These are phyloP conservation scores for Sporothrix variecibatus DNA, from an alignment of 2,329 filamentous ascomycete genomes.

Conservation along the genomic window DNA sequence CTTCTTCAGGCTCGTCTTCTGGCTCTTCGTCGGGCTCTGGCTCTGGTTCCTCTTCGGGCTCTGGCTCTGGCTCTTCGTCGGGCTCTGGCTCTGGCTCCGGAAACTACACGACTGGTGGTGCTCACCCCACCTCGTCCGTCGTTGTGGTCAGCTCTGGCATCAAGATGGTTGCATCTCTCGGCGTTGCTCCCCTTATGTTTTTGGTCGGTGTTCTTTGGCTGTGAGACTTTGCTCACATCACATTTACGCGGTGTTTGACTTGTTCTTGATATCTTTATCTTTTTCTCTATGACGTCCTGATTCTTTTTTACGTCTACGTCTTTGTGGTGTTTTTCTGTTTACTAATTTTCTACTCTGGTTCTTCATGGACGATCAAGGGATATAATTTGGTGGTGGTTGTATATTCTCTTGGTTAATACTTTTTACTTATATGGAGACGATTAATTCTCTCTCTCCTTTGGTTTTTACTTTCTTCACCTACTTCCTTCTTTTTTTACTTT, in stretches of 20 bases:
- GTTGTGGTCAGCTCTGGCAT: conserved; percentile 27
- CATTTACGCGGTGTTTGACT: not conserved
- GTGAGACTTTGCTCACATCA: conserved; percentile 14
- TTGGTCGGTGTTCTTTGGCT: conserved; percentile 24
- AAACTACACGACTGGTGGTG: conserved; percentile 5
- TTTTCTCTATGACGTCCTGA: not conserved
- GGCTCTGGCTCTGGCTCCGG: not conserved
- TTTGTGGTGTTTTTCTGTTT: not conserved
- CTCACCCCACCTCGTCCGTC: not conserved
- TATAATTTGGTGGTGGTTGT: not conserved
- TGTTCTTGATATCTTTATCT: not conserved
- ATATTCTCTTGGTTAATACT: conserved; percentile 6
- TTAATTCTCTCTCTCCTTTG: not conserved
- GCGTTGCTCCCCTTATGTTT: conserved; percentile 24
- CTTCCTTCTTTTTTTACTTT: too few species aligned
- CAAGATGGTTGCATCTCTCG: conserved; percentile 24
- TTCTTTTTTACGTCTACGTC: not conserved
- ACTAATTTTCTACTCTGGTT: not conserved
- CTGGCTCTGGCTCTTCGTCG: not conserved
- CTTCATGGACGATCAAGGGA: conserved; percentile 1
- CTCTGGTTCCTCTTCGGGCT: not conserved
- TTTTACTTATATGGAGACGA: not conserved
- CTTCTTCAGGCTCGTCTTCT: not conserved
- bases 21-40: not conserved
- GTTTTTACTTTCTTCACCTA: not conserved